Conservation (phyloP, 1,284 basidiomycete species). For the Xerocomus alliaceus region DNA sequence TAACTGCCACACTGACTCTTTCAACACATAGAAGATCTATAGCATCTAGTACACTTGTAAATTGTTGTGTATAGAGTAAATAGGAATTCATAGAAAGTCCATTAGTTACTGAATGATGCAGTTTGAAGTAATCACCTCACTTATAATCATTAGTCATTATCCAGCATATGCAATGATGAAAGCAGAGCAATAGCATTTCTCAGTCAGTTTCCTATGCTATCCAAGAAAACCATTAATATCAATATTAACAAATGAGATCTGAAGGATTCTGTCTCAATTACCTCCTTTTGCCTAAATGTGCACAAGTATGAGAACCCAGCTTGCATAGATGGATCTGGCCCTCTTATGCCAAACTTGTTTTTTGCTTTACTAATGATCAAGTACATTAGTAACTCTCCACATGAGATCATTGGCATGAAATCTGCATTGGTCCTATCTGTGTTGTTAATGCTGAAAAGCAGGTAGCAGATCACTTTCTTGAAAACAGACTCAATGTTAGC, state of each 20-base stretch:
- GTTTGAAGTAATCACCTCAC: slow-evolving; percentile 2
- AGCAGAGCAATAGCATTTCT: slow-evolving; percentile 10
- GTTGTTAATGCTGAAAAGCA: too few species aligned
- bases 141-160: slow-evolving; percentile 26
- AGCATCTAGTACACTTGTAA: slow-evolving; percentile 8
- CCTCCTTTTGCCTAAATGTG: not conserved
- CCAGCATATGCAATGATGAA: slow-evolving; percentile 17
- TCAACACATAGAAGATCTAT: slow-evolving; percentile 20
- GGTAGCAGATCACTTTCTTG: too few species aligned
- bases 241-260: not conserved
- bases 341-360: slow-evolving; percentile 7
- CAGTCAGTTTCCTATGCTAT: not conserved
- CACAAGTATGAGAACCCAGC: slow-evolving; percentile 15
- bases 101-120: slow-evolving; percentile 28
- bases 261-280: too few species aligned
- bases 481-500: too few species aligned
- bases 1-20: not conserved
- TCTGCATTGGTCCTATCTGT: too few species aligned
- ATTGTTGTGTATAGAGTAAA: slow-evolving; percentile 6
- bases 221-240: not conserved
- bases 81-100: slow-evolving; percentile 25
- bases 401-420: not conserved
- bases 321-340: slow-evolving; percentile 23
- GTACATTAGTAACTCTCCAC: not conserved
- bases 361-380: slow-evolving; percentile 15